A percentile compares a stretch with the other conserved stretches of the same genome.
phyloP scores from a whole-genome alignment of 1,139 yeast species.

The Torulaspora pretoriensis region DNA sequence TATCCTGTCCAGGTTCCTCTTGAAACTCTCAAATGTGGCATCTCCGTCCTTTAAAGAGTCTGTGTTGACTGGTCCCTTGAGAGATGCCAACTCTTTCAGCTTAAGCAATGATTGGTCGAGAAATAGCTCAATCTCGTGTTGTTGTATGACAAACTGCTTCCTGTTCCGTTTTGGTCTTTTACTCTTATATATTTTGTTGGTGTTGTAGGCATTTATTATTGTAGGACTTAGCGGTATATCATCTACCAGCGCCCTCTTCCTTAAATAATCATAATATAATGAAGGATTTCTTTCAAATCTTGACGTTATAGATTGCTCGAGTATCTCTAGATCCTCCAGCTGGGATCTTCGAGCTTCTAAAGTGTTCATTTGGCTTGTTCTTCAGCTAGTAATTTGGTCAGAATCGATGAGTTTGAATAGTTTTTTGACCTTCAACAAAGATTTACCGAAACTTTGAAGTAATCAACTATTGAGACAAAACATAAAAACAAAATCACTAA shows the following conservation, averaged over 20 bases:
- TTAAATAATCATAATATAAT: constrained; percentile 39
- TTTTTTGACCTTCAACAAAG: background rate
- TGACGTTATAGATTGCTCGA: constrained; percentile 51
- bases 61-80: constrained; percentile 22
- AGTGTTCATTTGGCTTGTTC: constrained; percentile 5
- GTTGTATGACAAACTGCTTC: constrained; percentile 49
- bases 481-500: background rate
- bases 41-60: constrained; percentile 29
- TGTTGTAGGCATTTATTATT: constrained; percentile 19
- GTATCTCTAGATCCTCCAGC: constrained; percentile 52
- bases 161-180: constrained; percentile 41
- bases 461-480: background rate
- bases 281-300: constrained; percentile 49
- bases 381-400: background rate
- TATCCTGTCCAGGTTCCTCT: constrained; percentile 39
- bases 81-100: constrained; percentile 33
- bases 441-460: background rate
- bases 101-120: constrained; percentile 45
- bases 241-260: constrained; percentile 14
- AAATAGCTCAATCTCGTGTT: constrained; percentile 62
- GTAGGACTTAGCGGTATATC: constrained; percentile 20
- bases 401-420: background rate
- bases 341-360: constrained; percentile 39
- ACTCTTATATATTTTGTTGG: constrained; percentile 24
- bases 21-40: constrained; percentile 46